Base-by-base conservation (phyloP, 495 filamentous ascomycete species). In the Lichina pygmaea region DNA sequence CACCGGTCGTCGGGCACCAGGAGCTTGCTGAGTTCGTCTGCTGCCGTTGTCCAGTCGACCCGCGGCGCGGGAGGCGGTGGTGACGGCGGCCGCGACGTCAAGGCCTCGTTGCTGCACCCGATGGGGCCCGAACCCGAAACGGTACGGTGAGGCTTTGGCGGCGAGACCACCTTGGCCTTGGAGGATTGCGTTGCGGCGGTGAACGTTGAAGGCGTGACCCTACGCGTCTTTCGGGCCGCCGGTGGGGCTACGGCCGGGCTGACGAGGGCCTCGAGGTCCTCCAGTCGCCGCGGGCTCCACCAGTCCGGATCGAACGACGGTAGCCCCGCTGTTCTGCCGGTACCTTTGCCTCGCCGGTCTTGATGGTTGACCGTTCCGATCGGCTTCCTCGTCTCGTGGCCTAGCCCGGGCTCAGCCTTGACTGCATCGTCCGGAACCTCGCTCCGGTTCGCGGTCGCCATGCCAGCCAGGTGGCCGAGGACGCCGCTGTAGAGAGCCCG, bases 401-500 rank as follows among this genome's bases (percentile, higher is more conserved):
- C 52, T 60, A 53, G 30, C 62, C 57, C 55, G 57, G 63, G 39
- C 24, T 24, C 24, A 4, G 4, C 24, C 24, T 24, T 24, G 24
- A 24, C 24, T 2, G 4, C 24, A 1, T 24, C 24, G 24, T 24
- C 24, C 1, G 24, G 24, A 4, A 24, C 24, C 24, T 1, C 1
- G 4, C 24, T 2, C 24, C 24, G 24, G 55, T 37, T 24, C 4
- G 12, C 34, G 42, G n/a, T 37, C 16, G 13, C 46, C 33, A 65
- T 57, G 8, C 84, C 89, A 50, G 78, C 75, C 6, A 95, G 51
- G 58, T 95, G 89, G 55, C 84, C 86, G 36, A 94, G 58, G 6
- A 93, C 76, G 33, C 91, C 89, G 34, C 77, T 89, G 52, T 69
- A 78, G 44, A 97, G 57, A 16, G 89, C 89, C 44, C 84, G 71